Evolutionary conservation across 2,329 filamentous ascomycete species (phyloP).

Genomic region (Ceratocystis variospora): DNA sequence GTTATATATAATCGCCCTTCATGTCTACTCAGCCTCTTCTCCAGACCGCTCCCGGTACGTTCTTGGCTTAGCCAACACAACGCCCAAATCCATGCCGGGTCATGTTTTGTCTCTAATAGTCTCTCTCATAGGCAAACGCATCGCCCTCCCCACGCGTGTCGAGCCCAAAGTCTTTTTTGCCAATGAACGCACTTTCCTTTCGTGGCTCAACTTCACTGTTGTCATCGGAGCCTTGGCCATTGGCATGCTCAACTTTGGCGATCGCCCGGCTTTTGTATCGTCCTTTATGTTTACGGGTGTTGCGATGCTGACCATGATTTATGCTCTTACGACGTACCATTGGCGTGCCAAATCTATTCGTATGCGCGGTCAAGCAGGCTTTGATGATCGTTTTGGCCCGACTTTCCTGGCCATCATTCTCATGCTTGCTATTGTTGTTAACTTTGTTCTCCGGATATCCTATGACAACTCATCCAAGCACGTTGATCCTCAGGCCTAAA

Average conservation of each 20-base stretch:
- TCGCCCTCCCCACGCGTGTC: constrained; percentile 91
- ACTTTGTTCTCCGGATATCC: constrained; percentile 72
- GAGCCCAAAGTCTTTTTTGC: constrained; percentile 99
- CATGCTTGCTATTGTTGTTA: constrained; percentile 80
- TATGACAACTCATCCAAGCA: constrained; percentile 25
- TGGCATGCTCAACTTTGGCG: constrained; percentile 95
- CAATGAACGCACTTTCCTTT: constrained; percentile 97
- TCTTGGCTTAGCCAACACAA: not conserved
- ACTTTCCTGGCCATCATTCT: constrained; percentile 79
- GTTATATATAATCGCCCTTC: constrained; percentile 17
- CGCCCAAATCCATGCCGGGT: too few species aligned
- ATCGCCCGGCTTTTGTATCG: constrained; percentile 83
- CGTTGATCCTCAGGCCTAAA: constrained; percentile 9
- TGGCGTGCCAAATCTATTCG: constrained; percentile 92
- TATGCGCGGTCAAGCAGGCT: constrained; percentile 80
- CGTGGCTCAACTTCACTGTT: constrained; percentile 99
- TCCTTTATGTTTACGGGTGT: constrained; percentile 89
- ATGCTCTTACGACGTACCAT: constrained; percentile 89
- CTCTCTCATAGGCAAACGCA: constrained; percentile 69
- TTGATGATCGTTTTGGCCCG: constrained; percentile 90
- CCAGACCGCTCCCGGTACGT: constrained; percentile 75
- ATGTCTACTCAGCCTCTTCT: constrained; percentile 96
- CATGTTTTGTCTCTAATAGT: constrained; percentile 1
- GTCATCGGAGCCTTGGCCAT: constrained; percentile 93
- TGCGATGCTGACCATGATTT: constrained; percentile 88